Evolutionary conservation across 805 yeast genomes (phyloP).

Genomic region (Suhomyces canberraensis): DNA sequence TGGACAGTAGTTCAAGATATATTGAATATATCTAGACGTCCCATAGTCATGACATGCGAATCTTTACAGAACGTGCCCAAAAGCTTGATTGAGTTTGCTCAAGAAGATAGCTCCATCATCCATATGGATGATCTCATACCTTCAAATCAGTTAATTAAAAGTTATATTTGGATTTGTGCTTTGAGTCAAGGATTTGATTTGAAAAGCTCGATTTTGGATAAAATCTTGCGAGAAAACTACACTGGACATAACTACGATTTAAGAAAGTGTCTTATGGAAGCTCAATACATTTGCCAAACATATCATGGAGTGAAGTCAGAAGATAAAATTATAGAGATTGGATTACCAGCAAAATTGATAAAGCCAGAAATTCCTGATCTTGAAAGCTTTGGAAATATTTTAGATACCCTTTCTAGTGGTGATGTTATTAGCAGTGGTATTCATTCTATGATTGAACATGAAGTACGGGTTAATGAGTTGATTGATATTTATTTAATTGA

Average conservation of each 20-base stretch:
- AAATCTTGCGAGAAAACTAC: slow-evolving; percentile 20
- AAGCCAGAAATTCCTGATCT: slow-evolving; percentile 4
- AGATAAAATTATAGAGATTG: background rate
- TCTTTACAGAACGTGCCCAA: slow-evolving; percentile 48
- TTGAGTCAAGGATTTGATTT: slow-evolving; percentile 33
- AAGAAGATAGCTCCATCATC: slow-evolving; percentile 39
- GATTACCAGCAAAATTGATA: background rate
- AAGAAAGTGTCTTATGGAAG: slow-evolving; percentile 42
- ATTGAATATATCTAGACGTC: slow-evolving; percentile 60
- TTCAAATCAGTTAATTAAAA: slow-evolving; percentile 14
- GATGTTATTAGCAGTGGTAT: slow-evolving; percentile 28
- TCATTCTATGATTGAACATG: slow-evolving; percentile 25
- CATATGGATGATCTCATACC: slow-evolving; percentile 22
- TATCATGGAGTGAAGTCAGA: background rate
- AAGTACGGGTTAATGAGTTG: slow-evolving; percentile 30
- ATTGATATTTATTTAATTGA: slow-evolving; percentile 31
- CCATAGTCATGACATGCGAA: slow-evolving; percentile 65
- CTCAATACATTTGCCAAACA: slow-evolving; percentile 40
- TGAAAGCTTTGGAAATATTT: slow-evolving; percentile 5
- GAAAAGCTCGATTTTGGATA: slow-evolving; percentile 23
- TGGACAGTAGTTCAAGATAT: slow-evolving; percentile 72
- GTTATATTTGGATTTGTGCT: slow-evolving; percentile 43
- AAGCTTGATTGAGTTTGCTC: slow-evolving; percentile 44
- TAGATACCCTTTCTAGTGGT: slow-evolving; percentile 26
- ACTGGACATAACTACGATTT: slow-evolving; percentile 37